Conservation (phyloP, 805 yeast genomes). For the Wickerhamia fluorescens region DNA sequence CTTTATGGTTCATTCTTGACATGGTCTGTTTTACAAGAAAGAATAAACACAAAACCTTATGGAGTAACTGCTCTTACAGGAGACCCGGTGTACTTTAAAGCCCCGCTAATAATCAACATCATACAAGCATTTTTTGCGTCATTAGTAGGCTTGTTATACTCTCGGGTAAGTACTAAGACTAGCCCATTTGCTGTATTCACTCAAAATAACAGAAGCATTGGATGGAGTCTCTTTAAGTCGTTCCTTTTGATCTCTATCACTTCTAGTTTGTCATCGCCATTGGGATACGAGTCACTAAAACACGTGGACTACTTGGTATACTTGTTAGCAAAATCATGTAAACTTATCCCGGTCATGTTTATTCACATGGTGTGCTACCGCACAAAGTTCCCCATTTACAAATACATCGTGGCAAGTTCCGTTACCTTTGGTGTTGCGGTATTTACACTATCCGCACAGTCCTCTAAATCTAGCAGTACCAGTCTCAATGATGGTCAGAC, state of each 20-base stretch:
- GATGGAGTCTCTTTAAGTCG: slow-evolving; percentile 18
- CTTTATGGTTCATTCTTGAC: slow-evolving; percentile 81
- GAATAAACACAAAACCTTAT: slow-evolving; percentile 71
- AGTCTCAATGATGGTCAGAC: slow-evolving; percentile 36
- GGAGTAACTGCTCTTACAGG: slow-evolving; percentile 38
- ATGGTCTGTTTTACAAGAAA: slow-evolving; percentile 92
- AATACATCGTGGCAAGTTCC: slow-evolving; percentile 67
- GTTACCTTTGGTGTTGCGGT: slow-evolving; percentile 79
- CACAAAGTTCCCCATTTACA: slow-evolving; percentile 63
- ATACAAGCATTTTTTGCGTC: slow-evolving; percentile 72
- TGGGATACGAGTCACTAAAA: slow-evolving; percentile 69
- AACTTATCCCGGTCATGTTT: slow-evolving; percentile 88
- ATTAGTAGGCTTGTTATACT: slow-evolving; percentile 56
- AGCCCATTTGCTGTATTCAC: slow-evolving; percentile 28
- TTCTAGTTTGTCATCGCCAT: slow-evolving; percentile 75
- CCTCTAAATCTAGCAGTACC: slow-evolving; percentile 11
- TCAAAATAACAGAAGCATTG: slow-evolving; percentile 15
- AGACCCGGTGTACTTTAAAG: slow-evolving; percentile 46
- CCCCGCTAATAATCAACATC: slow-evolving; percentile 72
- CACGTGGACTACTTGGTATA: slow-evolving; percentile 84
- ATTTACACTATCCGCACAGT: slow-evolving; percentile 52
- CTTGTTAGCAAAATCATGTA: slow-evolving; percentile 87
- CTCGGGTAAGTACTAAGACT: slow-evolving; percentile 29
- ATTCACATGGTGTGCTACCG: slow-evolving; percentile 70
- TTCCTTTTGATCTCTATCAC: slow-evolving; percentile 57